A percentile compares a stretch with the other conserved stretches of the same genome.
Conservation (phyloP, 116 monocot species). For the Posidonia oceanica region DNA sequence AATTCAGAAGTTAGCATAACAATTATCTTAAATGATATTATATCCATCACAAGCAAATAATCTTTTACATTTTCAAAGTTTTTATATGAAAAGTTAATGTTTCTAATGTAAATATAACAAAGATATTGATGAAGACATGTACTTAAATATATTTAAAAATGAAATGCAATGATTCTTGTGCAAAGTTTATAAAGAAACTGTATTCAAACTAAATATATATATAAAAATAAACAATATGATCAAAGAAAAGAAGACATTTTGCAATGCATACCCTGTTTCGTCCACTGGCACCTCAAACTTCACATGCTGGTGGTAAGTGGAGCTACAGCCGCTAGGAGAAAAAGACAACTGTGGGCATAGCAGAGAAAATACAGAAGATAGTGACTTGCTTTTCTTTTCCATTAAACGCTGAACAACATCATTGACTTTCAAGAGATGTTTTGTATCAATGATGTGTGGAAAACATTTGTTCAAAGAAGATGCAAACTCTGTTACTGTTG, state of each 20-base stretch:
- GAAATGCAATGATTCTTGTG: background rate
- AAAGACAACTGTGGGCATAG: constrained; percentile 47
- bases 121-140: background rate
- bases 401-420: constrained; percentile 50
- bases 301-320: constrained; percentile 21
- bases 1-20: background rate
- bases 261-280: constrained; percentile 42
- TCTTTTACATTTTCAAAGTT: too few species aligned
- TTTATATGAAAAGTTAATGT: too few species aligned
- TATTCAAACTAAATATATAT: background rate
- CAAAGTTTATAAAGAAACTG: background rate
- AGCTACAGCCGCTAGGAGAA: constrained; percentile 10
- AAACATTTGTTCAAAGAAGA: constrained; percentile 45
- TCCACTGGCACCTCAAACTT: constrained; percentile 60
- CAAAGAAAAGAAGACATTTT: background rate
- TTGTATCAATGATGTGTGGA: constrained; percentile 74
- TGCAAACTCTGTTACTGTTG: constrained; percentile 53
- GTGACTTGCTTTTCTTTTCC: constrained; percentile 69
- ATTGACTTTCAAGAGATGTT: constrained; percentile 46
- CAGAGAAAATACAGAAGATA: constrained; percentile 74
- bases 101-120: background rate
- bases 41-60: too few species aligned
- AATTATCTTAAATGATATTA: too few species aligned
- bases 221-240: background rate
- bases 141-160: background rate